These are phyloP conservation scores for Chlamydomonas sphaeroides DNA, from an alignment of 139 green algal species.

Conservation along the genomic window DNA sequence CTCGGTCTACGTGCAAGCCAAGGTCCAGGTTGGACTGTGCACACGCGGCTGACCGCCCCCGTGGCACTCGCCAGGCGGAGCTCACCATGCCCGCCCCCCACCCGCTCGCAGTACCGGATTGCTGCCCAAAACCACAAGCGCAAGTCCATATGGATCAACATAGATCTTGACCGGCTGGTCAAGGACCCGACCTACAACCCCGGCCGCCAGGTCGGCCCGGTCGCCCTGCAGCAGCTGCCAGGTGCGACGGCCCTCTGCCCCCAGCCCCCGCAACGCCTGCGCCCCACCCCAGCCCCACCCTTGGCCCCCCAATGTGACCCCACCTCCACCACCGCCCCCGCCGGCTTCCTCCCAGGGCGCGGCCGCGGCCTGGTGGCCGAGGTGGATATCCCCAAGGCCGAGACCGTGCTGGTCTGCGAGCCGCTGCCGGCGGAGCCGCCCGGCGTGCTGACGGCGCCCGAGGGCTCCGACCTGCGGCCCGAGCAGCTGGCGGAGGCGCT, in stretches of 20 bases:
- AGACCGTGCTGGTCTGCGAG: conserved; percentile 23
- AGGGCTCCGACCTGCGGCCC: conserved; percentile 15
- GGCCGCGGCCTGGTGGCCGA: conserved; percentile 27
- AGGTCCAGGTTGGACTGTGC: too few relatives aligned
- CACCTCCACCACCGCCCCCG: neutral
- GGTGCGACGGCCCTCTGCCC: neutral
- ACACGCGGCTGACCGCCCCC: too few relatives aligned
- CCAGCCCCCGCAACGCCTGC: too few relatives aligned
- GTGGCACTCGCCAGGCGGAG: too few relatives aligned
- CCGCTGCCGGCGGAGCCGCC: too few relatives aligned
- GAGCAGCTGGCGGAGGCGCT: conserved; percentile 6
- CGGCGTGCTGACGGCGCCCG: neutral
- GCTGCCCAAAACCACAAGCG: neutral
- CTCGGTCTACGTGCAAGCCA: too few relatives aligned
- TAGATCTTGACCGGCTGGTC: neutral
- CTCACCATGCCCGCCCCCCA: too few relatives aligned
- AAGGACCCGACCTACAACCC: conserved; percentile 21
- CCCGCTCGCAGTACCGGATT: too few relatives aligned
- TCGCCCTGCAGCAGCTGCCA: conserved; percentile 10
- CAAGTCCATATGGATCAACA: neutral
- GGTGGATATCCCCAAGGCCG: neutral
- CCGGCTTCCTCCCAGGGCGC: neutral
- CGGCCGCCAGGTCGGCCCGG: neutral
- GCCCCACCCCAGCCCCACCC: too few relatives aligned
- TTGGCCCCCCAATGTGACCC: too few relatives aligned